Evolutionary conservation across 1,284 basidiomycete genomes (phyloP).

Genomic region (Ceratobasidium sp.): DNA sequence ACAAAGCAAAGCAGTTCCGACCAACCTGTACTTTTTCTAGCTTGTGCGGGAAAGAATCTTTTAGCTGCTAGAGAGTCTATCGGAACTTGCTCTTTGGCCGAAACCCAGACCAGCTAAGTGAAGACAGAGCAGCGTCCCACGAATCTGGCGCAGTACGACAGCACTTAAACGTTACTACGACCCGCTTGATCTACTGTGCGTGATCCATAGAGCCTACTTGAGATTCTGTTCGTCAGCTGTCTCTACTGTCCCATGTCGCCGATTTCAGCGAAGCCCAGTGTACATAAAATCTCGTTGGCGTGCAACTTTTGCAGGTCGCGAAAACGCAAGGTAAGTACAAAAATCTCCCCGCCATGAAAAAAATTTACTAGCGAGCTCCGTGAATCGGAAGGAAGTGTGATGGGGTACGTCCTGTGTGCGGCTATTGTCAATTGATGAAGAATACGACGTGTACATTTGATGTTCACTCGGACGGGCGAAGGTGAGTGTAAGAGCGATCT

Average conservation of each 20-base stretch:
- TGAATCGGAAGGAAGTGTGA: constrained; percentile 13
- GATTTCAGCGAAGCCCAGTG: not conserved
- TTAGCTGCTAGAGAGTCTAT: no score
- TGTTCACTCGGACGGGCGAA: constrained; percentile 35
- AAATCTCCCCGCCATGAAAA: not conserved
- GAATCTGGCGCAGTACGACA: no score
- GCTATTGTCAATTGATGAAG: constrained; percentile 32
- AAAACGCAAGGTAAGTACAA: constrained; percentile 27
- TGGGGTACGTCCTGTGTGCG: constrained; percentile 28
- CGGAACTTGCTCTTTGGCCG: no score
- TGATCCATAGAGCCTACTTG: no score
- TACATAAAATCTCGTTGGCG: constrained; percentile 32
- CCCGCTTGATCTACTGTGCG: no score
- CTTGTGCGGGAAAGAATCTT: no score
- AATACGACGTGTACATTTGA: constrained; percentile 23
- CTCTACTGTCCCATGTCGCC: not conserved
- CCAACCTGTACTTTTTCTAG: no score
- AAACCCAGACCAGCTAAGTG: no score
- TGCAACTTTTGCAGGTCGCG: constrained; percentile 36
- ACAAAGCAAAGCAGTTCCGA: no score
- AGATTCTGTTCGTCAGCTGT: no score
- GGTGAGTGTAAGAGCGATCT: constrained; percentile 9
- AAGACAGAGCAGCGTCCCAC: no score
- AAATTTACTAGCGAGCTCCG: not conserved
- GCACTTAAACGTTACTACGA: no score